phyloP scores from a whole-genome alignment of 495 filamentous ascomycete genomes.

The Penicillium simplicissimum region DNA sequence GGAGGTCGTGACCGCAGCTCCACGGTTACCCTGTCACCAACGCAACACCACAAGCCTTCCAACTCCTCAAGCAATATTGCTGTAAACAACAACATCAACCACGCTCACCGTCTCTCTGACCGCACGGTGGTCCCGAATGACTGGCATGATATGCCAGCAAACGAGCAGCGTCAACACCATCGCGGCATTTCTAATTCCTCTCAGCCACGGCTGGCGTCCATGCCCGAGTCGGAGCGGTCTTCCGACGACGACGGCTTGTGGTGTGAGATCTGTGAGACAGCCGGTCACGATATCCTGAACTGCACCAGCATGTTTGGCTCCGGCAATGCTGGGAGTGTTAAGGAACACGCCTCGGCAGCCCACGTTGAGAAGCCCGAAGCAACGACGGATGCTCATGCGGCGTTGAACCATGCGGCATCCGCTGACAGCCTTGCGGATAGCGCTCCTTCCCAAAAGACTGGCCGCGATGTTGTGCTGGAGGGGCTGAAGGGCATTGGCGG shows the following conservation, averaged over 20 bases:
- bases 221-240: constrained; percentile 72
- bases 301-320: constrained; percentile 83
- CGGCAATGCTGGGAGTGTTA: constrained; percentile 16
- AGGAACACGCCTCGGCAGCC: constrained; percentile 17
- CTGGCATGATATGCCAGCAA: constrained; percentile 41
- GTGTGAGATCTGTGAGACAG: constrained; percentile 95
- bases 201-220: constrained; percentile 48
- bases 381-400: constrained; percentile 16
- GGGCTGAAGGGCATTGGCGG: constrained; percentile 62
- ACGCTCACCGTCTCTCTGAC: constrained; percentile 47
- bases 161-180: constrained; percentile 37
- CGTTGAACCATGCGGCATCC: constrained; percentile 13
- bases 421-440: constrained; percentile 21
- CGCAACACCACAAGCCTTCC: constrained; percentile 42
- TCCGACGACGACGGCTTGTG: constrained; percentile 78
- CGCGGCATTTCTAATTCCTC: constrained; percentile 37
- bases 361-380: constrained; percentile 24
- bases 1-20: constrained; percentile 40
- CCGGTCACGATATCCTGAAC: constrained; percentile 90
- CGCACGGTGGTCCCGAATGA: constrained; percentile 48
- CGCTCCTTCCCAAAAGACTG: constrained; percentile 37
- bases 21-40: constrained; percentile 42
- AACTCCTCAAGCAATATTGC: constrained; percentile 34
- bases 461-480: constrained; percentile 59
- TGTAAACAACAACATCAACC: constrained; percentile 28